These are phyloP conservation scores for Lasiodiplodia hormozganensis DNA, from an alignment of 2,329 filamentous ascomycete species.

Conservation along the genomic window DNA sequence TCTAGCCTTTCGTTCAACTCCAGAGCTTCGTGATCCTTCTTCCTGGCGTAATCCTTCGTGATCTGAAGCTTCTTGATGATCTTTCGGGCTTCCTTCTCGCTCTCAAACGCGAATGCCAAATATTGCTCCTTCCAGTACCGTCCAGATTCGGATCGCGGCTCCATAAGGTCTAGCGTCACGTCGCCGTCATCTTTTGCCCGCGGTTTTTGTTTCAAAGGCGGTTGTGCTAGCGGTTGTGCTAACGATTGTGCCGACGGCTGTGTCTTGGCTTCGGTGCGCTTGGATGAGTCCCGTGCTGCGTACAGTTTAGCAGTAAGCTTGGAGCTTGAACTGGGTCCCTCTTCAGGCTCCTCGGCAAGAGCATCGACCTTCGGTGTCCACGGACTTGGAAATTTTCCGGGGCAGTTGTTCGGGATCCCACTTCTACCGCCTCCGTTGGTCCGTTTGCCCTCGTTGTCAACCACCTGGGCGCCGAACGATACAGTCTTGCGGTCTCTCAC, in stretches of 20 bases:
- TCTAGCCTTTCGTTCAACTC: slow-evolving; percentile 70
- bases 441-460: slow-evolving; percentile 63
- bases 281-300: slow-evolving; percentile 51
- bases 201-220: not conserved
- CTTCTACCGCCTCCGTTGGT: slow-evolving; percentile 51
- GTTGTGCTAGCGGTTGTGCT: slow-evolving; percentile 22
- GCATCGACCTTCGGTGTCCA: slow-evolving; percentile 52
- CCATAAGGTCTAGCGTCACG: slow-evolving; percentile 72
- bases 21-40: slow-evolving; percentile 76
- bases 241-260: slow-evolving; percentile 33
- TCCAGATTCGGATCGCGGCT: slow-evolving; percentile 76
- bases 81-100: slow-evolving; percentile 76
- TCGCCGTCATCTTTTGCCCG: slow-evolving; percentile 61
- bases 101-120: slow-evolving; percentile 74
- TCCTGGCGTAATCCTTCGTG: slow-evolving; percentile 78
- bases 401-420: slow-evolving; percentile 55
- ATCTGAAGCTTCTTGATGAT: slow-evolving; percentile 80
- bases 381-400: slow-evolving; percentile 59
- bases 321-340: slow-evolving; percentile 44
- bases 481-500: slow-evolving; percentile 66
- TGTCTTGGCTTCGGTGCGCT: slow-evolving; percentile 40
- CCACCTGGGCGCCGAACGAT: slow-evolving; percentile 64
- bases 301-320: slow-evolving; percentile 55
- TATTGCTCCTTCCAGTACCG: slow-evolving; percentile 83
- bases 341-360: slow-evolving; percentile 35